Conservation (phyloP, 129 eudicot species). For the Flaveria linearis region DNA sequence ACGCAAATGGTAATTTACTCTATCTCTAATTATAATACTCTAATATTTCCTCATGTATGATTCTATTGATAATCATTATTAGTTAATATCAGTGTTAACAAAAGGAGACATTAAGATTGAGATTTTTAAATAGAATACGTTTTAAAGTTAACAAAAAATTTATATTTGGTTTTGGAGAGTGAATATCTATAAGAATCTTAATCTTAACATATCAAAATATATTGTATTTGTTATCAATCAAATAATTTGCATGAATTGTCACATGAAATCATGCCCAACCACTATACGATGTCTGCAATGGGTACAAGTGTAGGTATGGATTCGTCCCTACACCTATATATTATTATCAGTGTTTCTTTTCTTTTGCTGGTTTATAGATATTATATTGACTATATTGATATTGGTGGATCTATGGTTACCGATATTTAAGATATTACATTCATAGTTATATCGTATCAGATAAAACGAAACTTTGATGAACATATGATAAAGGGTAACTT, state of each 20-base stretch:
- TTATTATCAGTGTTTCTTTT: too few relatives aligned
- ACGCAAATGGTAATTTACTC: too few relatives aligned
- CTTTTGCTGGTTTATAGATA: too few relatives aligned
- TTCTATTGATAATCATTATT: background rate
- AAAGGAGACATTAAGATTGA: background rate
- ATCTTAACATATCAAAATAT: background rate
- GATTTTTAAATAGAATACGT: background rate
- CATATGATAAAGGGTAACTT: too few relatives aligned
- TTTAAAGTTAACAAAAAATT: background rate
- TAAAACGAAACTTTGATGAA: too few relatives aligned
- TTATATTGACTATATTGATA: too few relatives aligned
- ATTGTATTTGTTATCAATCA: background rate
- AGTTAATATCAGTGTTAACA: background rate
- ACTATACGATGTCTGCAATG: constrained; percentile 35
- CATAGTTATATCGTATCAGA: too few relatives aligned
- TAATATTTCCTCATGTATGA: background rate
- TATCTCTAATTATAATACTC: too few relatives aligned
- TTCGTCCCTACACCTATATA: background rate
- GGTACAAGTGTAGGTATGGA: constrained; percentile 29
- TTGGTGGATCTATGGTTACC: too few relatives aligned
- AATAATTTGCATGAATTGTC: constrained; percentile 1
- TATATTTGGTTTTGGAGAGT: background rate
- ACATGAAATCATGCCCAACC: constrained; percentile 28
- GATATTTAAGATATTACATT: too few relatives aligned
- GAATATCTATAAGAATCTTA: background rate